These are phyloP conservation scores for Trypanosoma lewisi DNA, from an alignment of 208 protist genomes.

Conservation along the genomic window DNA sequence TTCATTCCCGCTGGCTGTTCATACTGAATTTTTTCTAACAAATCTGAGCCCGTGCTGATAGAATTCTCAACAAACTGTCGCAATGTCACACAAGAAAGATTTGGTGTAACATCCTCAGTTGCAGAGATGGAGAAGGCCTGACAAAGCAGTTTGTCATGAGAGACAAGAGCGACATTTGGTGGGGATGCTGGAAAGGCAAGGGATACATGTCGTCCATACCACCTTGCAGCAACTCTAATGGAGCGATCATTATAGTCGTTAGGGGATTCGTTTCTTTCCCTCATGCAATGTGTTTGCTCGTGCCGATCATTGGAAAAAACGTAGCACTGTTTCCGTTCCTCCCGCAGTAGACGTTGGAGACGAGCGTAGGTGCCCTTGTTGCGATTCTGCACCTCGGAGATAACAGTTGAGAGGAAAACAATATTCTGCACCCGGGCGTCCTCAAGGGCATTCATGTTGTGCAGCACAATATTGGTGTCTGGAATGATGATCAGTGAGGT, in stretches of 20 bases:
- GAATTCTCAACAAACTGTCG: conserved; percentile 52
- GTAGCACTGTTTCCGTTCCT: conserved; percentile 74
- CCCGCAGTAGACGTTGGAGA: conserved; percentile 70
- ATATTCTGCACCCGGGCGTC: conserved; percentile 76
- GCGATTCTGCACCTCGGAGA: conserved; percentile 88
- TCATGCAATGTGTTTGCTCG: conserved; percentile 83
- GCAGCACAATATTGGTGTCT: conserved; percentile 91
- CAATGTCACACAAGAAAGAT: conserved; percentile 64
- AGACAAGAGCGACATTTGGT: conserved; percentile 50
- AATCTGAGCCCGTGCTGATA: conserved; percentile 54
- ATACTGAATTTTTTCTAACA: conserved; percentile 83
- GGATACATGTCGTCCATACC: conserved; percentile 79
- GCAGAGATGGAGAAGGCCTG: conserved; percentile 21
- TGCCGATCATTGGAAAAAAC: conserved; percentile 93
- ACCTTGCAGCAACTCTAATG: conserved; percentile 78
- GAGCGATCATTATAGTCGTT: conserved; percentile 92
- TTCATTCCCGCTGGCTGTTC: conserved; percentile 72
- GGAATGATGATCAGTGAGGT: conserved; percentile 61
- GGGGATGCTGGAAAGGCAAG: conserved; percentile 34
- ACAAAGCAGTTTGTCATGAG: conserved; percentile 71
- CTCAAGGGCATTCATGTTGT: conserved; percentile 92
- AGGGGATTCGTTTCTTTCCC: conserved; percentile 57
- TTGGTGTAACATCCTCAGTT: conserved; percentile 30
- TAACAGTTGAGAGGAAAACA: conserved; percentile 85
- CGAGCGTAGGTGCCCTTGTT: conserved; percentile 89